phyloP scores from a whole-genome alignment of 306 rosid species.

The Hippophae gyantsensis region DNA sequence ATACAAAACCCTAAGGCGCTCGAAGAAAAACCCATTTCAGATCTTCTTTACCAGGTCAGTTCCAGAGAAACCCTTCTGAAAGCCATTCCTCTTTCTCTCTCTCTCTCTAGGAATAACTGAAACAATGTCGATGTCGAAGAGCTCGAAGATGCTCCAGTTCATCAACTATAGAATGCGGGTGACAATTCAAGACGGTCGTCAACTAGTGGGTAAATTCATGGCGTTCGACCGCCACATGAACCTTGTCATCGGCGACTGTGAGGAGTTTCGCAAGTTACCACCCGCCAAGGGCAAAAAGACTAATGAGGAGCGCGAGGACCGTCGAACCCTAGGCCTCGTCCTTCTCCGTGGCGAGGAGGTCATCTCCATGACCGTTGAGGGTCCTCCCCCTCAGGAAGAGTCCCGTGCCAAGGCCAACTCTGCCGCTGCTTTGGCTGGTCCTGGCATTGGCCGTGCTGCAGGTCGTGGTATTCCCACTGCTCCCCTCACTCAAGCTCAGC shows the following conservation, averaged over 20 bases:
- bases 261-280: conserved; percentile 93
- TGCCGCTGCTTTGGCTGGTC: conserved; percentile 80
- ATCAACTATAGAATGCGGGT: conserved; percentile 91
- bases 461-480: conserved; percentile 82
- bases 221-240: conserved; percentile 99
- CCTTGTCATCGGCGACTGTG: conserved; percentile 94
- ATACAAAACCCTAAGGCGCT: no score
- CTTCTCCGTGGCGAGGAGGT: conserved; percentile 98
- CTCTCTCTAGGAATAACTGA: not conserved
- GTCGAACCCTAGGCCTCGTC: conserved; percentile 92
- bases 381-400: conserved; percentile 93
- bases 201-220: conserved; percentile 94
- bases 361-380: conserved; percentile 97
- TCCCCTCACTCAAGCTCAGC: conserved; percentile 78
- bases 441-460: conserved; percentile 79
- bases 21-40: no score
- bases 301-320: conserved; percentile 75
- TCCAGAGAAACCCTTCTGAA: no score
- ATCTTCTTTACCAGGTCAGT: no score
- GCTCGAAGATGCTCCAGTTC: conserved; percentile 97
- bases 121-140: conserved; percentile 97
- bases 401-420: conserved; percentile 74
- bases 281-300: conserved; percentile 75
- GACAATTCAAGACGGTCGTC: conserved; percentile 95
- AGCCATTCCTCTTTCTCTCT: no score